Conservation (phyloP, 805 yeast genomes). For the Lipomyces lipofer region DNA sequence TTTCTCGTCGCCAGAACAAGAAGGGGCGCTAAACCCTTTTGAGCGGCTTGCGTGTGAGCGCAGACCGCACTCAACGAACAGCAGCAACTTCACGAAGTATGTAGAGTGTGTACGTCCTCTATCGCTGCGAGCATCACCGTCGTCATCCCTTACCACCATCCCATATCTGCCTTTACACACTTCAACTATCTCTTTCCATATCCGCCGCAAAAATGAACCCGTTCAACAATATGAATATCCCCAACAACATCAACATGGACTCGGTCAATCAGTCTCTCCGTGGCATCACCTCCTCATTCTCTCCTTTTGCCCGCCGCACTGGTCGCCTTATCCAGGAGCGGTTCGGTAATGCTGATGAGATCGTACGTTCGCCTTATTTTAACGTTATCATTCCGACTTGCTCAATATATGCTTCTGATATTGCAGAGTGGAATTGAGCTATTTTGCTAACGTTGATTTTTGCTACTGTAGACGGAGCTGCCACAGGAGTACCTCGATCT, state of each 20-base stretch:
- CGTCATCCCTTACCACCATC: too few species aligned
- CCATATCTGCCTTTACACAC: too few species aligned
- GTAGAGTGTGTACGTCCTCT: too few species aligned
- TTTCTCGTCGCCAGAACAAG: too few species aligned
- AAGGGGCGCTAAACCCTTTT: too few species aligned
- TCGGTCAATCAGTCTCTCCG: slow-evolving; percentile 43
- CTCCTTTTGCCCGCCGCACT: slow-evolving; percentile 79
- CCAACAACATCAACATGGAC: slow-evolving; percentile 31
- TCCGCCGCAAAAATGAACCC: slow-evolving; percentile 20
- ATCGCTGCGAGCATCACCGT: too few species aligned
- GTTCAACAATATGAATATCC: slow-evolving; percentile 12
- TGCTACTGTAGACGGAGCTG: slow-evolving; percentile 56
- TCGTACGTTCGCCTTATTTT: slow-evolving; percentile 37
- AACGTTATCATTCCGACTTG: not conserved
- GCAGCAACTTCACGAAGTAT: too few species aligned
- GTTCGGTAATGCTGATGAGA: slow-evolving; percentile 77
- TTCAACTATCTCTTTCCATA: too few species aligned
- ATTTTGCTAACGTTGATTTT: not conserved
- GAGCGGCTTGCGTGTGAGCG: too few species aligned
- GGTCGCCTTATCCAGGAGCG: slow-evolving; percentile 75
- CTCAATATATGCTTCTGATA: too few species aligned
- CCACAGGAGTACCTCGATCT: slow-evolving; percentile 79
- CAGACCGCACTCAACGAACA: too few species aligned
- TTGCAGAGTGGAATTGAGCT: too few species aligned
- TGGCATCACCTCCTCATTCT: slow-evolving; percentile 48